A percentile compares a stretch with the other conserved stretches of the same genome.
These are phyloP conservation scores for Phialophora verrucosa DNA, from an alignment of 2,329 filamentous ascomycete genomes.

Conservation along the genomic window DNA sequence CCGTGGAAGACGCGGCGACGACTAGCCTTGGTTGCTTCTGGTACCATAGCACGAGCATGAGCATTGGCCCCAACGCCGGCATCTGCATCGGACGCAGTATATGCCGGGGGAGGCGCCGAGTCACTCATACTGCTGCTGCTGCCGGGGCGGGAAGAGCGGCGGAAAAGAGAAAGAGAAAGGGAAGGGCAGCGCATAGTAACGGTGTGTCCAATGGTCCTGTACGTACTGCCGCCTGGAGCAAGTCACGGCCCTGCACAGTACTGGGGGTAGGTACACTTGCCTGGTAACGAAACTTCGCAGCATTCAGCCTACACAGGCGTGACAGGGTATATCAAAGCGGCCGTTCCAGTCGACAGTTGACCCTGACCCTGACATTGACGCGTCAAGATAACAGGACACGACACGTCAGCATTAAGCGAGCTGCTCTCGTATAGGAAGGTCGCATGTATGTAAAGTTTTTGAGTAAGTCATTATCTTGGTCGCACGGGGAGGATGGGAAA, in stretches of 20 bases:
- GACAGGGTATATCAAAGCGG: slow-evolving; percentile 1
- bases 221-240: neutral
- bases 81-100: slow-evolving; percentile 4
- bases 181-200: slow-evolving; percentile 14
- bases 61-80: no score
- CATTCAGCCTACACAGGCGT: neutral
- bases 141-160: neutral
- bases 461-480: neutral
- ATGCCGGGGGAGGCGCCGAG: slow-evolving; percentile 5
- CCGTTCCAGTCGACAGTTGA: neutral
- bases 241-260: neutral
- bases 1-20: slow-evolving; percentile 19
- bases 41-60: neutral
- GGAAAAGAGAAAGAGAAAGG: slow-evolving; percentile 8
- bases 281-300: neutral
- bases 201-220: neutral
- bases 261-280: neutral
- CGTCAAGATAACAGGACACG: neutral
- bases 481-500: neutral
- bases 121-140: neutral
- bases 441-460: neutral
- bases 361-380: neutral
- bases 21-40: neutral
- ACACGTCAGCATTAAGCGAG: slow-evolving; percentile 9
- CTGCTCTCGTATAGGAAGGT: slow-evolving; percentile 14